phyloP scores from a whole-genome alignment of 1,284 basidiomycete species.

The Trametes sp. region DNA sequence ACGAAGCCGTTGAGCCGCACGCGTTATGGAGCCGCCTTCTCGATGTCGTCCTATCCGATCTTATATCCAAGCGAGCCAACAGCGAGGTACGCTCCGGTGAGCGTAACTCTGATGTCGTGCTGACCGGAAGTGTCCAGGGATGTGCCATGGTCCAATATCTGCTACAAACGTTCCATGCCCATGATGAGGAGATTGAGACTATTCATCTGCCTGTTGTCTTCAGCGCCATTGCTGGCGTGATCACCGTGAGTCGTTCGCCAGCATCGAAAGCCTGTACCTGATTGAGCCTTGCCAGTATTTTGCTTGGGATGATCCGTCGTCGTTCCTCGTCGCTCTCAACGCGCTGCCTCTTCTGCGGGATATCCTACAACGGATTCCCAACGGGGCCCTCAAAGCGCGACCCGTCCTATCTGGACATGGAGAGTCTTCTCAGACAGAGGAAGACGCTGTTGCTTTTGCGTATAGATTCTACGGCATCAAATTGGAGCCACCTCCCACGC shows the following conservation, averaged over 20 bases:
- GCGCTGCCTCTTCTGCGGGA: constrained; percentile 60
- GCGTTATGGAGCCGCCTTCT: constrained; percentile 87
- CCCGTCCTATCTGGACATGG: constrained; percentile 52
- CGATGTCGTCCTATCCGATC: constrained; percentile 57
- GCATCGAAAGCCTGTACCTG: background rate
- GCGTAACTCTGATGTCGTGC: background rate
- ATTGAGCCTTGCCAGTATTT: background rate
- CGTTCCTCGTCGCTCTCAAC: constrained; percentile 49
- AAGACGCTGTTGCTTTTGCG: constrained; percentile 60
- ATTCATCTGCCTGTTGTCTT: constrained; percentile 86
- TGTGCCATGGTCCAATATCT: constrained; percentile 74
- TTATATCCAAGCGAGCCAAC: constrained; percentile 50
- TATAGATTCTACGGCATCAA: constrained; percentile 65
- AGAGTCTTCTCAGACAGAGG: constrained; percentile 37
- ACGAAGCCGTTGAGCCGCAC: constrained; percentile 92
- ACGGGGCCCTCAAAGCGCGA: constrained; percentile 56
- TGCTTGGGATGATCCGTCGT: constrained; percentile 20
- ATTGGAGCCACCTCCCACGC: constrained; percentile 23
- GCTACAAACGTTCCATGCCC: constrained; percentile 70
- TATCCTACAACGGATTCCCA: constrained; percentile 60
- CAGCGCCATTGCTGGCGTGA: constrained; percentile 65
- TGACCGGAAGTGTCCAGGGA: constrained; percentile 50
- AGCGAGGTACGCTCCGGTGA: constrained; percentile 52
- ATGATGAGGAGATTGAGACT: constrained; percentile 84
- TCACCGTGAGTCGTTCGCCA: constrained; percentile 56